Evolutionary conservation across 2,329 filamentous ascomycete species (phyloP), one percentile per base, ranked within the genome.

Genomic region (Ophiosphaerella korrae): DNA sequence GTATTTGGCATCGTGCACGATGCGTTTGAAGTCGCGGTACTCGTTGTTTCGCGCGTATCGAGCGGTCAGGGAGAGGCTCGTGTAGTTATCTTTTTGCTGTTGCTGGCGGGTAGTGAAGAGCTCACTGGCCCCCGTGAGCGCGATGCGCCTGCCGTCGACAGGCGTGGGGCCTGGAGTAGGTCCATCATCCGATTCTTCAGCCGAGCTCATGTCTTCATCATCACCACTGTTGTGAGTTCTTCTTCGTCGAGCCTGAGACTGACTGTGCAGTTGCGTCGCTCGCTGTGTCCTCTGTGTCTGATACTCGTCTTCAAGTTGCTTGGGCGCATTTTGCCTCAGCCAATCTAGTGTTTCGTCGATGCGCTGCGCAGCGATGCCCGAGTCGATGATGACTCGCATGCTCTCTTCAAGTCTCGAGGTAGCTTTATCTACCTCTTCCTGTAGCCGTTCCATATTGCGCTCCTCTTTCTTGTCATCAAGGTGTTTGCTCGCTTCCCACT

Each of bases 1-100:
- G 55, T 84, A 75, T 42, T 79, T 79, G 24, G 84, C 80, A 58
- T 87, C 84, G 66, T 88, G 85, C 3, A 87, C 76, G n/a, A 82
- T 72, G 7, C 77, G 74, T 64, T 84, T 84, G 76, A 88, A 89
- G 18, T 77, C 77, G 41, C 78, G 75, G 70, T 89, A 89, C 44
- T 79, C 75, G 58, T 86, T 84, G 63, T 88, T 78, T 7, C 77
- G 73, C 4, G 82, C 77, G 65, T 89, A 89, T 49, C 82, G 74
- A 0, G 64, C 65, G 1, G 49, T 55, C 23, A 75, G 59, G 5
- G 68, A 72, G 7, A 66, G 63, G 9, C 71, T 71, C 5, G 76
- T 74, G 57, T 78, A 80, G 2, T 73, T 68, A 40, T 78, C 74
- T 48, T 77, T 77, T 16, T 77, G 71, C 21, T 69, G 73, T 11